Conservation (phyloP, 495 filamentous ascomycete genomes). For the Hypoxylon cercidicola region DNA sequence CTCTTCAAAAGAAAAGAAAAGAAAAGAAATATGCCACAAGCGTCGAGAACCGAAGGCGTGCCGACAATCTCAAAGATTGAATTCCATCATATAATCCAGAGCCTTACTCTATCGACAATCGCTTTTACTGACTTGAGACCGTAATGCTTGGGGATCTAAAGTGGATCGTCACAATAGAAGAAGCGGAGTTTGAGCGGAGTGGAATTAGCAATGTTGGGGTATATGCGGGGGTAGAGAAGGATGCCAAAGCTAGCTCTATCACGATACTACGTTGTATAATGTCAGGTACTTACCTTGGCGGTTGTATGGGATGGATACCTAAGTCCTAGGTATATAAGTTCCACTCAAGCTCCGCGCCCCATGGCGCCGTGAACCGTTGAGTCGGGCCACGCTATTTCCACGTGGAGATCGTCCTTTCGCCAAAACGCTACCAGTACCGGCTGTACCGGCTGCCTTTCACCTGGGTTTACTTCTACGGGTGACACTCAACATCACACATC, state of each 20-base stretch:
- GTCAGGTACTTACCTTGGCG: neutral
- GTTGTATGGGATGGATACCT: no score
- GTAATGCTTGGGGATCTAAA: neutral
- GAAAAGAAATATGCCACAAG: no score
- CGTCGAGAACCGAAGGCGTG: constrained; percentile 25
- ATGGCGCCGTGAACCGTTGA: neutral
- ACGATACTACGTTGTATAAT: constrained; percentile 18
- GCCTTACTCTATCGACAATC: neutral
- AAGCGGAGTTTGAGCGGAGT: constrained; percentile 24
- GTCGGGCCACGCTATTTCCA: constrained; percentile 23
- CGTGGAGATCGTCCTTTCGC: constrained; percentile 26
- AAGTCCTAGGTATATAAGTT: neutral
- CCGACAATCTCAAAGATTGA: constrained; percentile 1
- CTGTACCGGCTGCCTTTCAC: neutral
- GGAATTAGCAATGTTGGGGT: constrained; percentile 26
- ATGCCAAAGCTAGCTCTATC: neutral
- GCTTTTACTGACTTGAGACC: neutral
- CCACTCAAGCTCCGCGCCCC: neutral
- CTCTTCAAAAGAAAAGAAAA: no score
- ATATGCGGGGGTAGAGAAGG: constrained; percentile 23
- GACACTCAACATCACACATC: constrained; percentile 11
- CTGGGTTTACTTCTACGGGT: constrained; percentile 9
- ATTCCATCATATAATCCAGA: neutral
- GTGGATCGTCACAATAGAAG: neutral
- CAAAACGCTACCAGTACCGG: constrained; percentile 1